A percentile compares a stretch with the other conserved stretches of the same genome.
Evolutionary conservation across 2,329 filamentous ascomycete species (phyloP).

Genomic region (Aschersonia sp.): DNA sequence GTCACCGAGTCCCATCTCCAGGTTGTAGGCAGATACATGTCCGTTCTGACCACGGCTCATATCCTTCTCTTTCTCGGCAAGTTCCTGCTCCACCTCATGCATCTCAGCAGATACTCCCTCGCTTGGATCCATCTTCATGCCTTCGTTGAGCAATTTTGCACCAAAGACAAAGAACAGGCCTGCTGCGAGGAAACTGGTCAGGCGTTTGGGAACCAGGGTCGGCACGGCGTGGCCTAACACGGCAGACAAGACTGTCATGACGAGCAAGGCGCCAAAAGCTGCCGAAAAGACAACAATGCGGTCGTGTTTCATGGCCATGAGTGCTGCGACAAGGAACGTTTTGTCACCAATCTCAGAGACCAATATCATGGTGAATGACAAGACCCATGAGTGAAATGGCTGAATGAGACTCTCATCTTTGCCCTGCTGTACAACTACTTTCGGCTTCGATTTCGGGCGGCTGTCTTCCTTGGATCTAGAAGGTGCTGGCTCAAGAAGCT

Average conservation of each 20-base stretch:
- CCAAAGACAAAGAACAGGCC: slow-evolving; percentile 84
- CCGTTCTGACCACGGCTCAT: slow-evolving; percentile 39
- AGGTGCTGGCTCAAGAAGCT: neutral
- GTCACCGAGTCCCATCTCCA: slow-evolving; percentile 64
- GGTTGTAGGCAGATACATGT: slow-evolving; percentile 50
- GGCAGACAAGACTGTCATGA: slow-evolving; percentile 92
- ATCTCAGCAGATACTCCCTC: slow-evolving; percentile 94
- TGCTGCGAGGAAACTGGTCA: slow-evolving; percentile 79
- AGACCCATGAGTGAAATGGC: slow-evolving; percentile 74
- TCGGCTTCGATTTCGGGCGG: neutral
- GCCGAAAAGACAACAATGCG: slow-evolving; percentile 87
- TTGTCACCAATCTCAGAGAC: slow-evolving; percentile 97
- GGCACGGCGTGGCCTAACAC: slow-evolving; percentile 86
- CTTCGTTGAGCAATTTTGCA: slow-evolving; percentile 69
- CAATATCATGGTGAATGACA: slow-evolving; percentile 94
- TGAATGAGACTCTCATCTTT: slow-evolving; percentile 52
- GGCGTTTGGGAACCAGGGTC: slow-evolving; percentile 72
- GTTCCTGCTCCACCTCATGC: slow-evolving; percentile 87
- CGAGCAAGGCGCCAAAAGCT: slow-evolving; percentile 77
- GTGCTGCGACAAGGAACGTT: slow-evolving; percentile 88
- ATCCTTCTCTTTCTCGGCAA: slow-evolving; percentile 85
- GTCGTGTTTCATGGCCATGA: slow-evolving; percentile 99
- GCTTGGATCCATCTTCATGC: slow-evolving; percentile 73
- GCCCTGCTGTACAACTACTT: slow-evolving; percentile 16
- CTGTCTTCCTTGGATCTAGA: slow-evolving; percentile 3